phyloP scores from a whole-genome alignment of 1,139 yeast species.

The Yamadazyma dushanensis region DNA sequence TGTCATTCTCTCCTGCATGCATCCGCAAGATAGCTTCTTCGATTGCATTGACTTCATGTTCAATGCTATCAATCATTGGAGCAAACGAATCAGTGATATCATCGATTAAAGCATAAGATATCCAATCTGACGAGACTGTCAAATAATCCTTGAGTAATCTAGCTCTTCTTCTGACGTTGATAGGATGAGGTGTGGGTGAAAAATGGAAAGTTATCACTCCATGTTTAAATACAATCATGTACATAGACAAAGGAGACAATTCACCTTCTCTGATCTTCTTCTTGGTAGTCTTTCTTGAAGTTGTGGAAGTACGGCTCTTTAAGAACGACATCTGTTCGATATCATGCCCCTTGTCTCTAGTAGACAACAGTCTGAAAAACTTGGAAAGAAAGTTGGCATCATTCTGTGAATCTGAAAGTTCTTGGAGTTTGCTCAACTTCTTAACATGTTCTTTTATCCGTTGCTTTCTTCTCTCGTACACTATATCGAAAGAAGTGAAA shows the following conservation, averaged over 20 bases:
- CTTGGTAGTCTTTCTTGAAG: conserved; percentile 30
- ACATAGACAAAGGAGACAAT: conserved; percentile 87
- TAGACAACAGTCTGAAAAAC: conserved; percentile 13
- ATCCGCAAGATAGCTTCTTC: conserved; percentile 86
- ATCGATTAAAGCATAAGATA: conserved; percentile 93
- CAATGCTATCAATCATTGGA: conserved; percentile 91
- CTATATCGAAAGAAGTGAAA: conserved; percentile 89
- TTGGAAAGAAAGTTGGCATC: conserved; percentile 12
- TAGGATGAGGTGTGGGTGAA: conserved; percentile 94
- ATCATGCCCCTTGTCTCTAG: not conserved
- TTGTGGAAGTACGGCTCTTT: conserved; percentile 18
- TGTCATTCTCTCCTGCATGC: conserved; percentile 68
- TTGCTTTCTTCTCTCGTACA: conserved; percentile 63
- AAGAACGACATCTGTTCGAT: conserved; percentile 5
- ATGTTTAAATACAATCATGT: conserved; percentile 84
- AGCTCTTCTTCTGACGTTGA: conserved; percentile 91
- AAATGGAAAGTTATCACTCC: conserved; percentile 94
- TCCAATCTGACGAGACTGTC: conserved; percentile 93
- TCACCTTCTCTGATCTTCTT: conserved; percentile 64
- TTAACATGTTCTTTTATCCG: conserved; percentile 46
- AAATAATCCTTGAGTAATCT: conserved; percentile 83
- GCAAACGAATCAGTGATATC: conserved; percentile 97
- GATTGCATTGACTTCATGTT: conserved; percentile 85
- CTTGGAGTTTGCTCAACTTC: conserved; percentile 40
- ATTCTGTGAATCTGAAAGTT: conserved; percentile 29